phyloP scores from a whole-genome alignment of 306 rosid genomes.

The Cajanus cajan region DNA sequence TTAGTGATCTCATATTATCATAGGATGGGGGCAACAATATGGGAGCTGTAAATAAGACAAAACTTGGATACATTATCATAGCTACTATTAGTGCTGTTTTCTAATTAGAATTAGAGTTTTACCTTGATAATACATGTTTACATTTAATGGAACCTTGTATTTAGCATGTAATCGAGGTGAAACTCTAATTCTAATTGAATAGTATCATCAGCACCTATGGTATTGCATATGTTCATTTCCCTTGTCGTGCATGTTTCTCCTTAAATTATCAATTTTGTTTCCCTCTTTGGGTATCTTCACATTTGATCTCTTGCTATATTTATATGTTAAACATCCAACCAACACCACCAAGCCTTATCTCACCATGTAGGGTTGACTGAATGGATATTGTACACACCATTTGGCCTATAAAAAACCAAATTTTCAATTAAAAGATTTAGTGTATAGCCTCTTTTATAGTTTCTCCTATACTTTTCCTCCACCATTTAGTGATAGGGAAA shows the following conservation, averaged over 20 bases:
- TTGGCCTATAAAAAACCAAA: background rate
- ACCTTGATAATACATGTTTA: no score
- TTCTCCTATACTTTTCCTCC: no score
- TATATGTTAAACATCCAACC: background rate
- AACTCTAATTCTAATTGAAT: no score
- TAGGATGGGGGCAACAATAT: background rate
- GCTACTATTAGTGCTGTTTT: no score
- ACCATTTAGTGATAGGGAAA: background rate
- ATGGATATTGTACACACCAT: background rate
- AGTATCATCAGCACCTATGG: no score
- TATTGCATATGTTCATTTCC: background rate
- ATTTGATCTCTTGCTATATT: slow-evolving; percentile 6
- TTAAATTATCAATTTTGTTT: background rate
- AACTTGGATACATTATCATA: no score
- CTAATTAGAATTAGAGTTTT: no score
- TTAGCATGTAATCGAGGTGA: no score
- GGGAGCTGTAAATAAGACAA: background rate
- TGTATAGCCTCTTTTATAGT: no score
- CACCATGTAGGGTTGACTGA: background rate
- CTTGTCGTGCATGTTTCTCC: background rate
- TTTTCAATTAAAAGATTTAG: background rate
- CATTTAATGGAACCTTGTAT: no score
- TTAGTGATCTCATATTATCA: slow-evolving; percentile 3
- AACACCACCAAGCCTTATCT: background rate
- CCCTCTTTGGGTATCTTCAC: slow-evolving; percentile 8